These are phyloP conservation scores for Datisca glomerata DNA, from an alignment of 306 rosid genomes.

Conservation along the genomic window DNA sequence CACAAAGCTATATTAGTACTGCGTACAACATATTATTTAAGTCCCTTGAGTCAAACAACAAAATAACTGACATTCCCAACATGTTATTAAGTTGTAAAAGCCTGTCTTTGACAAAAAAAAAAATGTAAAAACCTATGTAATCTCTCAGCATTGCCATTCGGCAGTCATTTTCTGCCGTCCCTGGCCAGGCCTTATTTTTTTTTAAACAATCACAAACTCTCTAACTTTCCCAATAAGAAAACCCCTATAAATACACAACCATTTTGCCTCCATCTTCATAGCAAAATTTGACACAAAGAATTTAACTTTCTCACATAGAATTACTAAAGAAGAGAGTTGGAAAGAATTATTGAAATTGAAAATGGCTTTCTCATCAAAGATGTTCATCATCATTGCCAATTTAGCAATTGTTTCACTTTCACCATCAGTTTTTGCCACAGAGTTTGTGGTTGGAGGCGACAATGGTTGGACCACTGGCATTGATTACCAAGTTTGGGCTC, in stretches of 20 bases:
- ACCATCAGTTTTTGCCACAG: conserved; percentile 20
- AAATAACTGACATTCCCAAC: too few species aligned
- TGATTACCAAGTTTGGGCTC: conserved; percentile 32
- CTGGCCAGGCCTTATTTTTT: not conserved
- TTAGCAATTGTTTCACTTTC: conserved; percentile 10
- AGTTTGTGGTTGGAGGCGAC: conserved; percentile 25
- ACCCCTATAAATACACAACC: not conserved
- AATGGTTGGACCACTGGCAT: conserved; percentile 29
- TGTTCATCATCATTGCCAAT: conserved; percentile 12
- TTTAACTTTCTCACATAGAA: too few species aligned
- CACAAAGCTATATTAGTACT: too few species aligned
- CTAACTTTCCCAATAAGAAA: not conserved
- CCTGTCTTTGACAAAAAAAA: too few species aligned
- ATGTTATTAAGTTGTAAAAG: too few species aligned
- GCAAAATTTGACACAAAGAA: not conserved
- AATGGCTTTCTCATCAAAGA: not conserved
- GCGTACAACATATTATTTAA: too few species aligned
- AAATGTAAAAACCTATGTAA: too few species aligned
- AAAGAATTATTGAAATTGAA: not conserved
- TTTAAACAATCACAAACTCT: not conserved
- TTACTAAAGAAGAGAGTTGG: not conserved
- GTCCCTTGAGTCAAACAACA: too few species aligned
- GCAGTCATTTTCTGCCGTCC: too few species aligned
- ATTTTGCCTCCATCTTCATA: too few species aligned
- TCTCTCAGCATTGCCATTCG: too few species aligned